Evolutionary conservation across 176 grass and related monocot genomes (phyloP), one percentile per base, ranked within the genome.

Genomic region (Lolium perenne): DNA sequence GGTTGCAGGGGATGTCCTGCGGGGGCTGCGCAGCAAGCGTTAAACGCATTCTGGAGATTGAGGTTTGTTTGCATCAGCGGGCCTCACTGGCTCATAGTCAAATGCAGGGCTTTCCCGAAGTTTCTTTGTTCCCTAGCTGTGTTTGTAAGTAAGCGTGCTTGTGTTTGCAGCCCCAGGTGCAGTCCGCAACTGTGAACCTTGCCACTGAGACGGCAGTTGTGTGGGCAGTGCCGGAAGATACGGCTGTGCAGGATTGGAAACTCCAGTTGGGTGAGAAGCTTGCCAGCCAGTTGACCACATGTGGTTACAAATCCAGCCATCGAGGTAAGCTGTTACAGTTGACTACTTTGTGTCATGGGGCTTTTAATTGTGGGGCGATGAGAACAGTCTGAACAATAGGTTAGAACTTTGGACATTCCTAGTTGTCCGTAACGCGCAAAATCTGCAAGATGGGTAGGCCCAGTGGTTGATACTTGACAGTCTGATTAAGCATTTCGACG

Each of bases 1-100:
- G 51, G 15, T 67, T 90, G 81, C 82, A 98, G 97, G 97, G 97
- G 38, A 99, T 99, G 97, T 95, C 90, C 7, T 96, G 94, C 83
- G 97, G 97, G 10, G 97, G 94, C 86, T 98, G 97, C 54, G 94
- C 97, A 73, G 90, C 94, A 48, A 95, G 94, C 43, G 94, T 98
- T 59, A 98, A 96, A 69, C 92, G 87, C 65, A 98, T 98, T 85
- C 56, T 98, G 88, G 97, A 96, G 83, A 94, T 67, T 88, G 94
- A 94, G 92, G 97, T 96, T 83, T 80, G 32, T 79, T 86, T 78
- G 10, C 67, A 54, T 35, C 57, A 71, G 16, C 35, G 18, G 55
- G 38, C 20, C 56, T 53, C 25, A 54, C 50, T 68, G 53, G 16
- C 48, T 35, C 32, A 35, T 2, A 35, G 32, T 60, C 57, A 58